Conservation (phyloP, 352 stramenopile species). For the Bremia lactucae region DNA sequence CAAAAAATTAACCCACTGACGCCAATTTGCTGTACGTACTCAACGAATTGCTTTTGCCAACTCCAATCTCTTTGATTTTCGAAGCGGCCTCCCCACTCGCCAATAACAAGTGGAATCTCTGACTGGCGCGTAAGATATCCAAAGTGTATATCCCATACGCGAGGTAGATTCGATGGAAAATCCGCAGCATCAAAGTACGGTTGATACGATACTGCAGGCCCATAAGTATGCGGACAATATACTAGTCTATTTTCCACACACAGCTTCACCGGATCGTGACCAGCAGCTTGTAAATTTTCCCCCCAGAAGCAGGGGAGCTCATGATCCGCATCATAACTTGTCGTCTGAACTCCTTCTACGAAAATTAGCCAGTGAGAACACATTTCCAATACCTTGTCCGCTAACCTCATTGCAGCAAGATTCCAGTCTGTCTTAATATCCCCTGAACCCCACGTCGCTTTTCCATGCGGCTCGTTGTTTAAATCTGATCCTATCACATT, state of each 20-base stretch:
- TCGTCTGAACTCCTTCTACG: slow-evolving; percentile 37
- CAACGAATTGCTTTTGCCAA: slow-evolving; percentile 38
- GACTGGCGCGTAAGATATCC: slow-evolving; percentile 27
- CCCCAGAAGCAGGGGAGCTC: slow-evolving; percentile 41
- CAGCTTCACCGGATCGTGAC: slow-evolving; percentile 13
- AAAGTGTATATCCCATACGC: slow-evolving; percentile 51
- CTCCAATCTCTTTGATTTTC: slow-evolving; percentile 20
- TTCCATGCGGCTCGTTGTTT: slow-evolving; percentile 48
- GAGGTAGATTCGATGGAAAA: slow-evolving; percentile 37
- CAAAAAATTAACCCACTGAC: slow-evolving; percentile 47
- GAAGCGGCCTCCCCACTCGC: slow-evolving; percentile 51
- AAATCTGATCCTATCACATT: slow-evolving; percentile 44
- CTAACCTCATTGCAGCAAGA: slow-evolving; percentile 23
- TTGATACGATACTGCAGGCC: slow-evolving; percentile 29
- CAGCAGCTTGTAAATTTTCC: slow-evolving; percentile 31
- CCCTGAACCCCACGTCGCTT: slow-evolving; percentile 32
- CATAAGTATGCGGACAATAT: slow-evolving; percentile 43
- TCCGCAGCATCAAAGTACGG: slow-evolving; percentile 30
- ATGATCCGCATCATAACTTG: slow-evolving; percentile 14
- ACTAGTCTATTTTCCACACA: slow-evolving; percentile 33
- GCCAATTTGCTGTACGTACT: slow-evolving; percentile 31
- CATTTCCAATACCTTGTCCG: slow-evolving; percentile 14
- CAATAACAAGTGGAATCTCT: slow-evolving; percentile 34
- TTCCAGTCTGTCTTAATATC: slow-evolving; percentile 37
- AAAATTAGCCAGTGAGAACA: slow-evolving; percentile 43